phyloP scores from a whole-genome alignment of 371 early-diverging fungal genomes.

The Sporodiniella umbellata region DNA sequence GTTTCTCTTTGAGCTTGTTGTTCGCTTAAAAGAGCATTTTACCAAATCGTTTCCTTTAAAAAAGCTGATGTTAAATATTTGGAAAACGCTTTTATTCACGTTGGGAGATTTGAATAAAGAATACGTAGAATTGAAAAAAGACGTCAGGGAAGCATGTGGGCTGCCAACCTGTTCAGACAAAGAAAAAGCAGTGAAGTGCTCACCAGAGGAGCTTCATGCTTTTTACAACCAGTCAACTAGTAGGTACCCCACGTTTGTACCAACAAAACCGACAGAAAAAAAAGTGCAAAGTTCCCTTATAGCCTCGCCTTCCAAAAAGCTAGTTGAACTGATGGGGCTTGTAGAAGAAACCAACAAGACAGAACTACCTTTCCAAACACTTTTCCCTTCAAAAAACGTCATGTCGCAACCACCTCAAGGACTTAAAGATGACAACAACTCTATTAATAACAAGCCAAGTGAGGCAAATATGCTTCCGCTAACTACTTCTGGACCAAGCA shows the following conservation, averaged over 20 bases:
- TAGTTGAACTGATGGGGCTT: constrained; percentile 37
- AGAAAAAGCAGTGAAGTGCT: constrained; percentile 44
- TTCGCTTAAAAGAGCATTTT: constrained; percentile 68
- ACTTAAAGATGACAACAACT: constrained; percentile 2
- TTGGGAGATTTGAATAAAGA: constrained; percentile 54
- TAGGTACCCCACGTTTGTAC: constrained; percentile 63
- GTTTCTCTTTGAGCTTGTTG: constrained; percentile 62
- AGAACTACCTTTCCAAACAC: constrained; percentile 37
- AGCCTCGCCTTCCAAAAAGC: constrained; percentile 1
- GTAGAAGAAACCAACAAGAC: constrained; percentile 21
- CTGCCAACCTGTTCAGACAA: constrained; percentile 23
- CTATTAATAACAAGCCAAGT: neutral
- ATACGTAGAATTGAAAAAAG: constrained; percentile 40
- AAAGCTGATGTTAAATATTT: constrained; percentile 69
- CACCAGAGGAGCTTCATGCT: constrained; percentile 62
- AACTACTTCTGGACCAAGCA: constrained; percentile 28
- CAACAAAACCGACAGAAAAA: constrained; percentile 1
- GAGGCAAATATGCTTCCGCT: constrained; percentile 32
- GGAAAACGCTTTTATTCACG: constrained; percentile 65
- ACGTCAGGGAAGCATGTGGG: constrained; percentile 45
- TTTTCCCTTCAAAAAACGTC: constrained; percentile 38
- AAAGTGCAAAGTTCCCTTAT: constrained; percentile 1
- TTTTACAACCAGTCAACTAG: constrained; percentile 55
- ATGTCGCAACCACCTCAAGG: neutral
- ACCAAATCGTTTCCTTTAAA: constrained; percentile 76